Base-by-base conservation (phyloP, 805 yeast species). In the Candida verbasci region DNA sequence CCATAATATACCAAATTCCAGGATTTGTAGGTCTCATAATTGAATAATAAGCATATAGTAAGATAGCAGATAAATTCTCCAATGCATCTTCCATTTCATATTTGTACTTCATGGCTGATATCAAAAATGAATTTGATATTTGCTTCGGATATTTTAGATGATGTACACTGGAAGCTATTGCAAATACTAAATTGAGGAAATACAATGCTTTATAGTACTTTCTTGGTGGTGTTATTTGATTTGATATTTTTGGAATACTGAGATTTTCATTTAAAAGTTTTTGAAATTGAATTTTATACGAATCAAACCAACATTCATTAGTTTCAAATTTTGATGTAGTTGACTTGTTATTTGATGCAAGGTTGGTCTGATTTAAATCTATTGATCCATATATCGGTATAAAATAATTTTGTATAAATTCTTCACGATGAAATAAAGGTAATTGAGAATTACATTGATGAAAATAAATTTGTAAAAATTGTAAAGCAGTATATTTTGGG, bases 1-100 rank as follows among this genome's bases (percentile, higher is more conserved):
- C 96, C 44, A 86, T 62, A 3, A 84, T 77, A 53, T 86, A 86
- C 97, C 97, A 88, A n/a, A 86, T 86, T 3, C 95, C 93, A 0
- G 96, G 95, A 10, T 76, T 76, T 1, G 91, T 80, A 0, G 96
- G 96, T 39, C 95, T 70, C 95, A 88, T 86, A 23, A 82, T 69
- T 1, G 94, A 78, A 52, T 83, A 88, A 4, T 81, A 52, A 0
- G 91, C 77, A 28, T 84, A 60, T 10, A 86, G 62, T 12, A 88
- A 53, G 10, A 85, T 63, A 0, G 89, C 88, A 50, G 84, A 91
- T 3, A 88, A 56, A 1, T 83, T 70, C 47, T 85, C 94, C 25
- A 86, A 59, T 1, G 85, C 70, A 4, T 68, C 55, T 52, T 78
- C 77, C 1, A 82, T 74, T 1, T 74, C 63, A 40, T 82, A 80